A percentile compares a stretch with the other conserved stretches of the same genome.
Conservation (phyloP, 1,139 yeast genomes). For the Sugiyamaella neomexicana region DNA sequence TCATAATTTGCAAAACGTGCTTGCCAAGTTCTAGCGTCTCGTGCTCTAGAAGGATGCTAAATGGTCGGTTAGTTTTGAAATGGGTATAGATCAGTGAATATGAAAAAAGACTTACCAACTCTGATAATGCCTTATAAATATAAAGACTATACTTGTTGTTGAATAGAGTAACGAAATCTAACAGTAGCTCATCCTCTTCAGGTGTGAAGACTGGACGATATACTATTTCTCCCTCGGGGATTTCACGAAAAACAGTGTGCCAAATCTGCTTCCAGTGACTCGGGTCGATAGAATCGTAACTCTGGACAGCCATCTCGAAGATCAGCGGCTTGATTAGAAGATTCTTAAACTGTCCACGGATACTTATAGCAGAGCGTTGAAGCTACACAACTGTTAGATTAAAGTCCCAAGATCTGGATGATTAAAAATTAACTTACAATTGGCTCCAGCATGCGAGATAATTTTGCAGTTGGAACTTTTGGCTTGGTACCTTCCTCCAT, state of each 20-base stretch:
- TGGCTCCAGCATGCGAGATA: not conserved
- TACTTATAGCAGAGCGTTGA: not conserved
- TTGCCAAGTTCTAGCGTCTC: constrained; percentile 1
- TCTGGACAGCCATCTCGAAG: not conserved
- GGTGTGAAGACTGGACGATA: constrained; percentile 5
- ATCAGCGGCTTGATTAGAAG: not conserved
- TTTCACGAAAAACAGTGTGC: not conserved
- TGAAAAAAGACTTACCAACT: not conserved
- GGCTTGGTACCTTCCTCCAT: constrained; percentile 11
- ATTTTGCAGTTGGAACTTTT: not conserved
- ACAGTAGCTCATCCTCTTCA: constrained; percentile 2
- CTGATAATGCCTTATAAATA: not conserved
- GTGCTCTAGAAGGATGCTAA: not conserved
- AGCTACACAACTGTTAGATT: not conserved
- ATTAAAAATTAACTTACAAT: not conserved
- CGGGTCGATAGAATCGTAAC: not conserved
- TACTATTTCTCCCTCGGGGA: not conserved
- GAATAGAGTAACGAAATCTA: not conserved
- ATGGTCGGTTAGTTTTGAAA: not conserved
- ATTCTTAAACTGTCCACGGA: not conserved
- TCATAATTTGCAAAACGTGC: constrained; percentile 4
- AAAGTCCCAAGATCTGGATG: not conserved
- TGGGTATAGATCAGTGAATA: not conserved
- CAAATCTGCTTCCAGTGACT: constrained; percentile 1
- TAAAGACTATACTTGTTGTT: not conserved